Conservation (phyloP, 345 rosid genomes). For the Schrenkiella parvula region DNA sequence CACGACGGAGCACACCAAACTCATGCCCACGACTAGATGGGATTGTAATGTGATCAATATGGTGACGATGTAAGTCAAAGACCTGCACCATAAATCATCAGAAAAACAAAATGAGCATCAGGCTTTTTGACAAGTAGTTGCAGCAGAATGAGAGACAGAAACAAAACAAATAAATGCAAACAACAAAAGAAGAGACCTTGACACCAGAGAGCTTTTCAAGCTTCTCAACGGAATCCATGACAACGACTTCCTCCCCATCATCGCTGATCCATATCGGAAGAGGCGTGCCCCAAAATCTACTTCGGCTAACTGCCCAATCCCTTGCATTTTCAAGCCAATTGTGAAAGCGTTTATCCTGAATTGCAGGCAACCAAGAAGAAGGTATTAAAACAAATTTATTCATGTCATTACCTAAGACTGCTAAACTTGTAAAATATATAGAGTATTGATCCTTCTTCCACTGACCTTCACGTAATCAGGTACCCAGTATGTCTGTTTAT, state of each 20-base stretch:
- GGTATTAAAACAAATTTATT: neutral
- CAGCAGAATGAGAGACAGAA: neutral
- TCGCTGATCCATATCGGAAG: constrained; percentile 92
- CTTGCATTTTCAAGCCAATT: constrained; percentile 99
- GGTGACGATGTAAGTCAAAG: constrained; percentile 89
- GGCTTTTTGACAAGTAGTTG: neutral
- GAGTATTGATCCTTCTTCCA: constrained; percentile 2
- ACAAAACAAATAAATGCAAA: neutral
- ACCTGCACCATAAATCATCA: constrained; percentile 45
- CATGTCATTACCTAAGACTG: neutral
- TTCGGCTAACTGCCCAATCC: constrained; percentile 98
- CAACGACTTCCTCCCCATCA: constrained; percentile 72
- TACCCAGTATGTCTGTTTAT: constrained; percentile 89
- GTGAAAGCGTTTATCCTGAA: constrained; percentile 92
- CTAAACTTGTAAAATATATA: neutral
- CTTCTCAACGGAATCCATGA: constrained; percentile 77
- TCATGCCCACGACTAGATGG: constrained; percentile 76
- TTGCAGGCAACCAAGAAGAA: constrained; percentile 12
- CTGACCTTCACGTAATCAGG: constrained; percentile 97
- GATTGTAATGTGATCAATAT: constrained; percentile 86
- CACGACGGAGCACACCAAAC: constrained; percentile 82
- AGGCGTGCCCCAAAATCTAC: constrained; percentile 99
- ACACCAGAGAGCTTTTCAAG: constrained; percentile 91
- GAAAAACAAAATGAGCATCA: constrained; percentile 14
- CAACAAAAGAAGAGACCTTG: constrained; percentile 46